Evolutionary conservation across 495 filamentous ascomycete genomes (phyloP).

Genomic region (Podospora australis): DNA sequence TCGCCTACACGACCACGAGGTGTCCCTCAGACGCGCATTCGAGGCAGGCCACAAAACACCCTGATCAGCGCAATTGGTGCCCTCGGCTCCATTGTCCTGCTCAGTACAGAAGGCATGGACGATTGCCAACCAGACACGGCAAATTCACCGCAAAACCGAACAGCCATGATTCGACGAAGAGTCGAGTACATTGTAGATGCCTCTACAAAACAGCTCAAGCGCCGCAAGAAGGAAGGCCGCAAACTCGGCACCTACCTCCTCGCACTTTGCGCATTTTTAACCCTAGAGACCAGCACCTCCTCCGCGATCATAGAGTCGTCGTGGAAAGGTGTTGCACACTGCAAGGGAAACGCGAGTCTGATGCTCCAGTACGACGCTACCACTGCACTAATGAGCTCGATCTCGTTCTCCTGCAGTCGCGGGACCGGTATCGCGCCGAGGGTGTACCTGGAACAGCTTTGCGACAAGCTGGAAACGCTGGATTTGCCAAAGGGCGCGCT

Average conservation of each 20-base stretch:
- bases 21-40: conserved; percentile 10
- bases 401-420: conserved; percentile 21
- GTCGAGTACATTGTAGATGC: conserved; percentile 14
- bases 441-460: conserved; percentile 17
- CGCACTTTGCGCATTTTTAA: conserved; percentile 21
- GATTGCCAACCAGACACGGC: not conserved
- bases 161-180: conserved; percentile 9
- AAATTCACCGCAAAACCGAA: not conserved
- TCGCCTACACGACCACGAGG: conserved; percentile 5
- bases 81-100: conserved; percentile 17
- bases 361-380: conserved; percentile 24
- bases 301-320: conserved; percentile 6
- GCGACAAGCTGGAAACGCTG: conserved; percentile 20
- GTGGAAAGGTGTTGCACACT: conserved; percentile 12
- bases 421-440: conserved; percentile 9
- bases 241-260: conserved; percentile 24
- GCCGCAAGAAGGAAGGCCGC: conserved; percentile 4
- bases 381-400: conserved; percentile 13
- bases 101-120: conserved; percentile 11
- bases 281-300: conserved; percentile 1
- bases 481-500: conserved; percentile 13
- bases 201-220: conserved; percentile 8
- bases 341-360: conserved; percentile 5
- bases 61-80: conserved; percentile 13
- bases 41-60: conserved; percentile 11